Evolutionary conservation across 1,139 yeast species (phyloP).

Genomic region (Candida pseudocylindracea): DNA sequence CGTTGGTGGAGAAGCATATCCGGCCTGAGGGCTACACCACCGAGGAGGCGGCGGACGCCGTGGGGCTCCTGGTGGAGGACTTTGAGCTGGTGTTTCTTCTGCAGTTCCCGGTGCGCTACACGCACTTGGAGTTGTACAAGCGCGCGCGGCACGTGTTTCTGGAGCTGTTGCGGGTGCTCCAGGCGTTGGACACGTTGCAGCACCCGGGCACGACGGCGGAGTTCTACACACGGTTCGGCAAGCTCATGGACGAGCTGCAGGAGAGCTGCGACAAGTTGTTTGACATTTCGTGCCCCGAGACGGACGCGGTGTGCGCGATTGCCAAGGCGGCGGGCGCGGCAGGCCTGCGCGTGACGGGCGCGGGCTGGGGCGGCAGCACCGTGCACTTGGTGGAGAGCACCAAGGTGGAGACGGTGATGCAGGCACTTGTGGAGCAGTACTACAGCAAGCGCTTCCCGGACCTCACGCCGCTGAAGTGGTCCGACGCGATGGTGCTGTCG

Average conservation of each 20-base stretch:
- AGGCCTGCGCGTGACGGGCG: constrained; percentile 58
- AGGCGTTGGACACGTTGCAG: constrained; percentile 11
- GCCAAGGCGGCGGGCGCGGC: constrained; percentile 33
- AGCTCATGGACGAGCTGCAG: constrained; percentile 38
- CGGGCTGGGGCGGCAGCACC: constrained; percentile 67
- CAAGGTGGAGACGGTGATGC: no score
- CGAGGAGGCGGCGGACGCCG: constrained; percentile 21
- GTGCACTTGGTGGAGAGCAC: constrained; percentile 24
- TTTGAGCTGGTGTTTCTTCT: constrained; percentile 23
- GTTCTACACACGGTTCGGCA: constrained; percentile 22
- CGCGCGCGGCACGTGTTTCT: constrained; percentile 41
- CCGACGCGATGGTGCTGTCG: not conserved
- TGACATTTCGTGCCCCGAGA: constrained; percentile 33
- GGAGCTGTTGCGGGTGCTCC: constrained; percentile 39
- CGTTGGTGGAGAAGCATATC: constrained; percentile 14
- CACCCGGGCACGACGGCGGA: constrained; percentile 5
- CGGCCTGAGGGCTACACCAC: constrained; percentile 21
- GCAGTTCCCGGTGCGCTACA: constrained; percentile 33
- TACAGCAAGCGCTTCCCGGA: constrained; percentile 18
- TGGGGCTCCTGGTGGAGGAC: constrained; percentile 20
- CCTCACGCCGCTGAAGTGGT: constrained; percentile 8
- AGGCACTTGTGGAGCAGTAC: constrained; percentile 30
- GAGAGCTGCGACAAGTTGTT: constrained; percentile 22
- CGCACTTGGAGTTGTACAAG: constrained; percentile 28
- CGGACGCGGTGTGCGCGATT: constrained; percentile 26